Percentiles rank a stretch among this genome's conserved stretches.
Evolutionary conservation across 2,329 filamentous ascomycete species (phyloP).

Genomic region (Penicillium sp.): DNA sequence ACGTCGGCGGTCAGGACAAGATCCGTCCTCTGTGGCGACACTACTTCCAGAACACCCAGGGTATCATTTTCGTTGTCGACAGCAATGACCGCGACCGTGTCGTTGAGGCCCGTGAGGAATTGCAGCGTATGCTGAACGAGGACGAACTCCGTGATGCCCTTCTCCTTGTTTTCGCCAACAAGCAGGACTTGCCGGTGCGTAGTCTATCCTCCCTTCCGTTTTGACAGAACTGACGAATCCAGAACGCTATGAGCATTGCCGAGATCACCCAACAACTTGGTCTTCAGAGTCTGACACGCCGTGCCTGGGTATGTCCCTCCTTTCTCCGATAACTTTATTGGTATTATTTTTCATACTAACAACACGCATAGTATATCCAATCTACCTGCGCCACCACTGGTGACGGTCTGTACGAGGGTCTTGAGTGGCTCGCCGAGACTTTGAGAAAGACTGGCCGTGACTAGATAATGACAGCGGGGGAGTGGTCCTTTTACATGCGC

Average conservation of each 20-base stretch:
- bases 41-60: conserved; percentile 99
- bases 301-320: conserved; percentile 79
- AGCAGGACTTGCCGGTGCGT: conserved; percentile 97
- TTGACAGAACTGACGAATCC: conserved; percentile 23
- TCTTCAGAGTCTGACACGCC: conserved; percentile 97
- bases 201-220: conserved; percentile 7
- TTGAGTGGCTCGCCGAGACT: conserved; percentile 84
- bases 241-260: conserved; percentile 99
- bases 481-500: conserved; percentile 2
- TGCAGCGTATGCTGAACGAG: conserved; percentile 98
- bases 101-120: conserved; percentile 91
- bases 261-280: conserved; percentile 99
- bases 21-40: conserved; percentile 99
- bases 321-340: background rate
- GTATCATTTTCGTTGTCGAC: conserved; percentile 99
- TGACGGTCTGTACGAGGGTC: conserved; percentile 99
- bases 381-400: conserved; percentile 97
- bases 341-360: no score
- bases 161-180: conserved; percentile 97
- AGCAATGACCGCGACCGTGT: conserved; percentile 98
- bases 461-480: conserved; percentile 29
- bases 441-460: conserved; percentile 65
- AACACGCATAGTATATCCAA: conserved; percentile 78
- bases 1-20: conserved; percentile 99
- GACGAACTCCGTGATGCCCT: conserved; percentile 97